Conservation (phyloP, 2,329 filamentous ascomycete species). For the Aspergillus flavus region DNA sequence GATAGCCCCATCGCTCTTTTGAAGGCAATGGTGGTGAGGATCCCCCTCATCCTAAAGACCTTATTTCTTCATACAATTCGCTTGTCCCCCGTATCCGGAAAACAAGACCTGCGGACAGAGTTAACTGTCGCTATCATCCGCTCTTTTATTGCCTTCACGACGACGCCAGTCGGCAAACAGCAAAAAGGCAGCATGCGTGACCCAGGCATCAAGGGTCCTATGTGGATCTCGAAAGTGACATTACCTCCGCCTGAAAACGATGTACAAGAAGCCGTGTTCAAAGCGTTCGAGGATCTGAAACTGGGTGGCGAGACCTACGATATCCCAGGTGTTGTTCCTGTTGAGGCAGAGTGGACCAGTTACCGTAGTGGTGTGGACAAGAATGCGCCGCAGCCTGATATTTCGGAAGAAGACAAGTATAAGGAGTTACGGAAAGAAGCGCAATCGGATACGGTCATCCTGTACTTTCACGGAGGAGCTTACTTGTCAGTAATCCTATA, state of each 20-base stretch:
- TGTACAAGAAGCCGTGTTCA: slow-evolving; percentile 40
- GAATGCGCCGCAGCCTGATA: slow-evolving; percentile 40
- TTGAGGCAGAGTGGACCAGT: slow-evolving; percentile 52
- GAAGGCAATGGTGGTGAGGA: slow-evolving; percentile 40
- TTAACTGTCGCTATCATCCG: slow-evolving; percentile 73
- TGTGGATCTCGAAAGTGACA: slow-evolving; percentile 77
- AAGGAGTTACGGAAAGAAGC: slow-evolving; percentile 41
- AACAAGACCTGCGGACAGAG: slow-evolving; percentile 77
- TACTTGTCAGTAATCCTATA: slow-evolving; percentile 42
- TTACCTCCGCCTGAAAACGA: slow-evolving; percentile 60
- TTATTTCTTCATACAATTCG: slow-evolving; percentile 54
- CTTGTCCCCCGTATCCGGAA: slow-evolving; percentile 69
- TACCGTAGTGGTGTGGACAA: slow-evolving; percentile 43
- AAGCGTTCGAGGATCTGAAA: slow-evolving; percentile 44
- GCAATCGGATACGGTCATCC: slow-evolving; percentile 43
- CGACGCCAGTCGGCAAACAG: slow-evolving; percentile 58
- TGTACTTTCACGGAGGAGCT: slow-evolving; percentile 53
- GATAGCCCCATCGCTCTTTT: slow-evolving; percentile 31
- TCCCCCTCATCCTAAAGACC: slow-evolving; percentile 48
- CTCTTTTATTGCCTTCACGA: slow-evolving; percentile 56
- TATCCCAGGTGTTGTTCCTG: slow-evolving; percentile 36
- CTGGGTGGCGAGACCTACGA: slow-evolving; percentile 42
- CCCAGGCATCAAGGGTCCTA: slow-evolving; percentile 70
- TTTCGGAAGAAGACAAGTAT: slow-evolving; percentile 49
- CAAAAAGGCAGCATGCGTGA: slow-evolving; percentile 68